These are phyloP conservation scores for Eucalyptus curtisii DNA, from an alignment of 345 rosid genomes.

Conservation along the genomic window DNA sequence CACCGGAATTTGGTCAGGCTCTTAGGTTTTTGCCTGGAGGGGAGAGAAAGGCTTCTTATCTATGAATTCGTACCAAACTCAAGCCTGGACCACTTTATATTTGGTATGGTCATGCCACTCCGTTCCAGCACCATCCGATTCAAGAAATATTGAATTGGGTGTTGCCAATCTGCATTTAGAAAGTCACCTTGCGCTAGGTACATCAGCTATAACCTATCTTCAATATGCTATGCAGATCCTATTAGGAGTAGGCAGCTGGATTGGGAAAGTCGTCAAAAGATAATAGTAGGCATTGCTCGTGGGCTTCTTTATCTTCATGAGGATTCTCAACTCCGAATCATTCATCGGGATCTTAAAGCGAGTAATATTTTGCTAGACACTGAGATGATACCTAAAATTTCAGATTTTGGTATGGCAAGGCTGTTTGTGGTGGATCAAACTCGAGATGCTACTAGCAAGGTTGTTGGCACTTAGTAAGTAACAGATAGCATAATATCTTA, in stretches of 20 bases:
- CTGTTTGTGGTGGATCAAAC: not conserved
- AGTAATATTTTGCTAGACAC: not conserved
- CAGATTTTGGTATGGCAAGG: not conserved
- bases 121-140: not conserved
- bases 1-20: not conserved
- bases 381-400: not conserved
- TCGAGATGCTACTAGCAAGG: not conserved
- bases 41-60: not conserved
- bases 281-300: not conserved
- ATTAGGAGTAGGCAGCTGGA: not conserved
- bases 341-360: not conserved
- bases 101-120: not conserved
- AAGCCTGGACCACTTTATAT: not conserved
- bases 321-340: not conserved
- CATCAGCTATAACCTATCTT: not conserved
- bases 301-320: not conserved
- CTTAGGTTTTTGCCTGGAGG: not conserved
- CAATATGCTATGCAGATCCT: not conserved
- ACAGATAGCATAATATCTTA: not conserved
- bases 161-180: not conserved
- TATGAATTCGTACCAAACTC: not conserved
- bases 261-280: not conserved
- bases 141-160: not conserved
- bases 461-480: not conserved
- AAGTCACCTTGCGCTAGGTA: not conserved